These are phyloP conservation scores for Rhizoclosmatium sp. DNA, from an alignment of 192 early-diverging fungal genomes.

Conservation along the genomic window DNA sequence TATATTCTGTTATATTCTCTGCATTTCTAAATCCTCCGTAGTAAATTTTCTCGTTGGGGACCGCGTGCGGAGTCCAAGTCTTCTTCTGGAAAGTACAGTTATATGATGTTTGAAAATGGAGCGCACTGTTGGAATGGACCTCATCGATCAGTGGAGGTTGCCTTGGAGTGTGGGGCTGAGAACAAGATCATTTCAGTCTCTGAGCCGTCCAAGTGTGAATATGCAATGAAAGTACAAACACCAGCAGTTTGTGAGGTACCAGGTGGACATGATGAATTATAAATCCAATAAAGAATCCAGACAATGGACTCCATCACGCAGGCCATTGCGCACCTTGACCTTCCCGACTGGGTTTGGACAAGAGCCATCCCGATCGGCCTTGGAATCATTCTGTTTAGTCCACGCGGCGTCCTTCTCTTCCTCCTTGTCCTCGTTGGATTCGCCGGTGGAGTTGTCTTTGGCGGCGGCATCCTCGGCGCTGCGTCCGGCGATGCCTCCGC, in stretches of 20 bases:
- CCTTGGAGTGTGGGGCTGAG: slow-evolving; percentile 77
- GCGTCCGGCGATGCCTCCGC: not conserved
- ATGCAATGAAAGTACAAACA: slow-evolving; percentile 73
- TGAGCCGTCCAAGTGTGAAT: slow-evolving; percentile 96
- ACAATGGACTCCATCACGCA: not conserved
- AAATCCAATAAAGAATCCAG: not conserved
- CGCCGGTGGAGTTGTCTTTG: slow-evolving; percentile 1
- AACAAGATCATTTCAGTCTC: slow-evolving; percentile 74
- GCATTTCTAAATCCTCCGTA: slow-evolving; percentile 47
- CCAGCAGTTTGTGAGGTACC: slow-evolving; percentile 80
- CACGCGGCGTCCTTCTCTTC: slow-evolving; percentile 5
- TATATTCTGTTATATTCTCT: slow-evolving; percentile 23
- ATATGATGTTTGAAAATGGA: slow-evolving; percentile 78
- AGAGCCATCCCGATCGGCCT: not conserved
- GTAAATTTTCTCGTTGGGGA: slow-evolving; percentile 53
- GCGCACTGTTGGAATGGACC: slow-evolving; percentile 96
- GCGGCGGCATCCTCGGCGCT: not conserved
- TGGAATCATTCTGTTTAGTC: slow-evolving; percentile 22
- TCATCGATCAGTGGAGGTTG: slow-evolving; percentile 73
- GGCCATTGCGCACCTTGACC: not conserved
- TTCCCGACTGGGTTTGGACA: slow-evolving; percentile 3
- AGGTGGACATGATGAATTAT: slow-evolving; percentile 3
- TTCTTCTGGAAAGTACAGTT: slow-evolving; percentile 52
- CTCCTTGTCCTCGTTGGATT: slow-evolving; percentile 6
- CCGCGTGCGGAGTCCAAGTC: slow-evolving; percentile 47